Evolutionary conservation across 352 stramenopile species (phyloP), one percentile per base, ranked within the genome.

Genomic region (Phytophthora nicotianae): DNA sequence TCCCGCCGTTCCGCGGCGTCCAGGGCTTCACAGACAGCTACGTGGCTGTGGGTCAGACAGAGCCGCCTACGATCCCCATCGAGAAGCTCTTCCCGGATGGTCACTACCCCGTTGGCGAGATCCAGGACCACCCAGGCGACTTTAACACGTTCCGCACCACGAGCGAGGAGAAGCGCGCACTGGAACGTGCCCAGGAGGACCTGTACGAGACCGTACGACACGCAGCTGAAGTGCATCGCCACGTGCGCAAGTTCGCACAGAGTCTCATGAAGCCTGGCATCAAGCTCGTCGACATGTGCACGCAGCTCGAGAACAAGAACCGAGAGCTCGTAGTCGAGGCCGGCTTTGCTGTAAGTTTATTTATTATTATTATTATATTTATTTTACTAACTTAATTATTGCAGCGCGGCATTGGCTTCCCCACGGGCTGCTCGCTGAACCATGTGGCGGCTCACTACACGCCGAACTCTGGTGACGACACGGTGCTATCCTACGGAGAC

Each of bases 371-470:
- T 50, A 37, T 26, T 10, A 26, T 23, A 5, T 16, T n/a, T 19
- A 49, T 32, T 53, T 42, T 53, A 9, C n/a, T 42, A 42, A 33
- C 33, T 27, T 19, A 13, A 23, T 14, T 50, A 11, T n/a, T 61
- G 8, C 29, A 74, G 61, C 66, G 66, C 16, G 69, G 69, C 20
- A 77, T 77, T 63, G 69, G 55, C 4, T 77, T 77, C 33, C 97
- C 97, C 2, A 99, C 96, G 6, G 97, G 97, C 32, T 99, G 95
- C 70, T 98, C 84, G 37, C 62, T 99, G 13, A 99, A 99, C 75
- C 88, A 99, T 76, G 93, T 99, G 6, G 97, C 97, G 10, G 97
- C 97, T 7, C 97, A 99, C 73, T 99, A 98, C 75, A 99, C 97
- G 37, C 97, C 97, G 17, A 99, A 99, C 68, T 68, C 70, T 13